These are phyloP conservation scores for Citrus mangshanensis DNA, from an alignment of 345 rosid species.

Conservation along the genomic window DNA sequence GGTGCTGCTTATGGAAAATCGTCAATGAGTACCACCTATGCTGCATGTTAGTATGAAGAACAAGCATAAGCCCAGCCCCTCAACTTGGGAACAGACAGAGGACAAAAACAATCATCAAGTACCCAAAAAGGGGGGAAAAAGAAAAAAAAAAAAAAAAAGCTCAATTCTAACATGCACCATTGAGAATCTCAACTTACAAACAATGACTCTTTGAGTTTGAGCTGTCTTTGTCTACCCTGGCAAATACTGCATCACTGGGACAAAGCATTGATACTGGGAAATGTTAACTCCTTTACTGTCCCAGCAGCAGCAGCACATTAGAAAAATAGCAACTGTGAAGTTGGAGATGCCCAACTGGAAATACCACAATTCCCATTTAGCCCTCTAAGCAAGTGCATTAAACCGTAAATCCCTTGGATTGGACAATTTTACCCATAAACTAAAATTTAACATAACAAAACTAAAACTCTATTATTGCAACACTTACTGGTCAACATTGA, in stretches of 20 bases:
- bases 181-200: constrained; percentile 8
- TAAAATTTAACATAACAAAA: background rate
- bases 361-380: background rate
- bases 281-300: background rate
- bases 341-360: background rate
- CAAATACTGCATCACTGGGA: constrained; percentile 10
- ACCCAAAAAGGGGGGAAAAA: background rate
- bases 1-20: constrained; percentile 8
- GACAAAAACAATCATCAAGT: constrained; percentile 28
- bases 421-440: background rate
- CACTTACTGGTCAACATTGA: constrained; percentile 71
- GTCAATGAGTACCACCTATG: constrained; percentile 19
- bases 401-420: background rate
- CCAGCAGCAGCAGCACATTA: background rate
- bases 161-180: constrained; percentile 18
- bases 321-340: background rate
- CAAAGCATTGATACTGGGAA: constrained; percentile 2
- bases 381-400: background rate
- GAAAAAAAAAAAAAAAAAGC: background rate
- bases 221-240: constrained; percentile 21
- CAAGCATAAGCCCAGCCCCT: constrained; percentile 15
- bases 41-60: constrained; percentile 9
- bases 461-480: background rate
- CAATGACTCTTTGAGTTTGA: constrained; percentile 2
- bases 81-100: constrained; percentile 34